A percentile compares a stretch with the other conserved stretches of the same genome.
phyloP scores from a whole-genome alignment of 83 land plant species.

The Picea abies region DNA sequence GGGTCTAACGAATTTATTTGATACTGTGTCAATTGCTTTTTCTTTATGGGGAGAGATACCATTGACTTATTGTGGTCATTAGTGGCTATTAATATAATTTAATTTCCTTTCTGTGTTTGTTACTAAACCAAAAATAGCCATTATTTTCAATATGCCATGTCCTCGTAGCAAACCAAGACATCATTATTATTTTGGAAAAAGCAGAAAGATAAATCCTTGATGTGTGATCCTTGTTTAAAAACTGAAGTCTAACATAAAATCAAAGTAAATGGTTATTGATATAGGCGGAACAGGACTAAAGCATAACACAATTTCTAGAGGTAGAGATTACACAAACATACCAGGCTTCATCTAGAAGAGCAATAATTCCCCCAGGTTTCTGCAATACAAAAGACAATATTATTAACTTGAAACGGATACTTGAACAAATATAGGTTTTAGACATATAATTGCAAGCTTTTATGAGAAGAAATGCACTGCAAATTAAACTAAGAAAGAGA shows the following conservation, averaged over 20 bases:
- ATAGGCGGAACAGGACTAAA: too few relatives aligned
- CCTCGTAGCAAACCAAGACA: background rate
- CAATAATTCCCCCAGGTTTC: constrained; percentile 96
- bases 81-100: too few relatives aligned
- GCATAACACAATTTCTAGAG: background rate
- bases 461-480: background rate
- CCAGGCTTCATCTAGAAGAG: constrained; percentile 99
- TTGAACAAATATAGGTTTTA: background rate
- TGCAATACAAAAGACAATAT: constrained; percentile 30
- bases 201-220: background rate
- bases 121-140: background rate
- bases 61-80: too few relatives aligned
- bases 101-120: too few relatives aligned
- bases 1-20: too few relatives aligned
- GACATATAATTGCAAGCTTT: background rate
- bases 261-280: too few relatives aligned
- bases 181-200: background rate
- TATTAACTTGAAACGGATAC: background rate
- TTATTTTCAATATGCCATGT: background rate
- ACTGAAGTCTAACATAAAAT: background rate
- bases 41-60: too few relatives aligned
- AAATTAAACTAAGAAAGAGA: background rate
- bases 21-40: too few relatives aligned
- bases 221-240: background rate
- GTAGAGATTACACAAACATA: constrained; percentile 18